phyloP scores from a whole-genome alignment of 2,329 filamentous ascomycete genomes.

The Paecilomyces formosus region DNA sequence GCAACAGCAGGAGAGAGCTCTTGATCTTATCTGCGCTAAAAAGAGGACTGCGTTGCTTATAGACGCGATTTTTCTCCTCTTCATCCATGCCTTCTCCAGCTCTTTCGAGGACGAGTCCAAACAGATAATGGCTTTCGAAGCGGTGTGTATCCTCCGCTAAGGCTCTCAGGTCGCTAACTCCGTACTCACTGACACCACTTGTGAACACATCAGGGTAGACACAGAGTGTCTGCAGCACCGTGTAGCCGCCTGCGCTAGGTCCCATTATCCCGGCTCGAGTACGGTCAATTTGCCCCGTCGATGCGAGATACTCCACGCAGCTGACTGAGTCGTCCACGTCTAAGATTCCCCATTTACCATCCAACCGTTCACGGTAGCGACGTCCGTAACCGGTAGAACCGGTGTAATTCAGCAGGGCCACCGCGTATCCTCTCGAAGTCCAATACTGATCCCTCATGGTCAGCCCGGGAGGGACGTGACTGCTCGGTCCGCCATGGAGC shows the following conservation, averaged over 20 bases:
- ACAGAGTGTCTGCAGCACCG: slow-evolving; percentile 43
- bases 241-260: slow-evolving; percentile 48
- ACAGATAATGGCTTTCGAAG: slow-evolving; percentile 49
- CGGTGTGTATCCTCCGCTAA: slow-evolving; percentile 47
- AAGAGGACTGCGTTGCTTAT: slow-evolving; percentile 43
- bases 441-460: slow-evolving; percentile 44
- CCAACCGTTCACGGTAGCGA: slow-evolving; percentile 43
- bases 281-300: slow-evolving; percentile 27
- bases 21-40: slow-evolving; percentile 42
- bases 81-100: slow-evolving; percentile 23
- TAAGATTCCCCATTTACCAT: slow-evolving; percentile 44
- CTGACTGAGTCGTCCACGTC: slow-evolving; percentile 47
- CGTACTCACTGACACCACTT: slow-evolving; percentile 44
- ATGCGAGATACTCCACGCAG: slow-evolving; percentile 37
- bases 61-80: slow-evolving; percentile 36
- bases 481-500: slow-evolving; percentile 48
- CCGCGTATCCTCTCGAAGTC: slow-evolving; percentile 48
- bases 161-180: slow-evolving; percentile 44
- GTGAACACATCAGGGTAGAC: slow-evolving; percentile 42
- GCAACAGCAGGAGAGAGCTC: slow-evolving; percentile 48
- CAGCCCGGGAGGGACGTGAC: slow-evolving; percentile 37
- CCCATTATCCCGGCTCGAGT: slow-evolving; percentile 43
- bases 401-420: slow-evolving; percentile 45
- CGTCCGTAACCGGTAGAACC: slow-evolving; percentile 47
- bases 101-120: slow-evolving; percentile 33